Percentiles rank a stretch among this genome's conserved stretches.
Evolutionary conservation across 805 yeast genomes (phyloP).

Genomic region (Tetrapisispora fleetii): DNA sequence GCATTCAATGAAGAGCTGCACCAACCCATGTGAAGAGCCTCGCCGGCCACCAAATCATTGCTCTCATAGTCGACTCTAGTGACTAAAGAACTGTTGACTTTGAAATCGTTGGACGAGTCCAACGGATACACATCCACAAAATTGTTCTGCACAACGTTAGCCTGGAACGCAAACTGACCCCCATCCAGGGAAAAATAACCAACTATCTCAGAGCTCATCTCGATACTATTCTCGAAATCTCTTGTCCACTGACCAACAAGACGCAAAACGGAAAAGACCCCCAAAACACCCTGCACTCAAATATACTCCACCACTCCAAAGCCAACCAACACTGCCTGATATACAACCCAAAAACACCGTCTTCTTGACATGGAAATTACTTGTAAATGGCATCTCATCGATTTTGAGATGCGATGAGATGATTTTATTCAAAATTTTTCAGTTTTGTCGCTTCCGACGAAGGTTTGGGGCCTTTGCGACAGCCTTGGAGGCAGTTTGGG

Average conservation of each 20-base stretch:
- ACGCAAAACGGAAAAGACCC: too few relatives aligned
- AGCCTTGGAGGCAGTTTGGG: too few relatives aligned
- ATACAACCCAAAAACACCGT: not conserved
- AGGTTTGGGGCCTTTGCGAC: too few relatives aligned
- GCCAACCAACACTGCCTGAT: too few relatives aligned
- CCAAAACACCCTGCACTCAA: too few relatives aligned
- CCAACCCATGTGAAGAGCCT: constrained; percentile 22
- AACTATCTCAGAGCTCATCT: constrained; percentile 16
- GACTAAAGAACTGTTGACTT: constrained; percentile 24
- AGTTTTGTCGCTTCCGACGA: not conserved
- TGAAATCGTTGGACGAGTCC: constrained; percentile 17
- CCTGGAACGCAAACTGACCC: constrained; percentile 27
- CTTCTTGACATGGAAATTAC: not conserved
- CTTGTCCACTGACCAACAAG: too few relatives aligned
- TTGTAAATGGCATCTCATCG: not conserved
- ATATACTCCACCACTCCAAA: too few relatives aligned
- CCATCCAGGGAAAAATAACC: constrained; percentile 24
- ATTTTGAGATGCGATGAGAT: constrained; percentile 12
- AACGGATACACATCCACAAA: constrained; percentile 28
- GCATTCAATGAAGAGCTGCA: constrained; percentile 7
- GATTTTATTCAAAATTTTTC: constrained; percentile 6
- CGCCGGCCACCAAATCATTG: constrained; percentile 21
- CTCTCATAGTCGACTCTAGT: constrained; percentile 25
- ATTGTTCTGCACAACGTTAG: constrained; percentile 26
- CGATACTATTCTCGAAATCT: not conserved